Conservation (phyloP, 73 alveolate species). For the Tetrahymena thermophila region DNA sequence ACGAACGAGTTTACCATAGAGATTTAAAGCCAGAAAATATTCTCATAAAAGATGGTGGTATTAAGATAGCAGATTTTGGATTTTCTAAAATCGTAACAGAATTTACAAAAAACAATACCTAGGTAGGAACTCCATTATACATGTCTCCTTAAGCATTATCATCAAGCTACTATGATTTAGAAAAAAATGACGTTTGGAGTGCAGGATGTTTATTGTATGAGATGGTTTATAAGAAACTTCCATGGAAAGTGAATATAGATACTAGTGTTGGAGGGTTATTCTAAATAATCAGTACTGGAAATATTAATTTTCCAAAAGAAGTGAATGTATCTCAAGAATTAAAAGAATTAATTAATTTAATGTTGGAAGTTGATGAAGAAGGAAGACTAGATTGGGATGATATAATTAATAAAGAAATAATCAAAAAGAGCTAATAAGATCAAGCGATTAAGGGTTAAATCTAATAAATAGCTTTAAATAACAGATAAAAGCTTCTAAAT, state of each 20-base stretch:
- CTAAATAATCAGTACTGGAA: not conserved
- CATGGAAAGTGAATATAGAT: constrained; percentile 10
- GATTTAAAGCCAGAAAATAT: constrained; percentile 41
- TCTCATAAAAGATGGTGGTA: constrained; percentile 14
- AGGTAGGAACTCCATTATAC: constrained; percentile 38
- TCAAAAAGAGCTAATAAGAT: not conserved
- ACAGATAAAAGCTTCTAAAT: not conserved
- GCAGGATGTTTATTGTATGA: constrained; percentile 31
- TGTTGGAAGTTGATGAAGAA: not conserved
- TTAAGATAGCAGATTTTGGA: constrained; percentile 38
- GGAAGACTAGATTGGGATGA: not conserved
- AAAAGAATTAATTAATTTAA: not conserved
- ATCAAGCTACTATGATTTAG: constrained; percentile 14
- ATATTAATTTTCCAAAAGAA: not conserved
- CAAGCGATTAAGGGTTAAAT: not conserved
- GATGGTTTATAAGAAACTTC: constrained; percentile 22
- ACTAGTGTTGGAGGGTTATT: not conserved
- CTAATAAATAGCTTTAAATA: not conserved
- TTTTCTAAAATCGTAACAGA: constrained; percentile 30
- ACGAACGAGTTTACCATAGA: constrained; percentile 18
- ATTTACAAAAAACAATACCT: constrained; percentile 10
- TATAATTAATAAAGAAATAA: not conserved
- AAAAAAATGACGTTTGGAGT: constrained; percentile 41
- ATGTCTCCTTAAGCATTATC: constrained; percentile 39
- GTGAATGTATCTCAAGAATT: not conserved